phyloP scores from a whole-genome alignment of 805 yeast species.

The Ogataea paradorogensis region DNA sequence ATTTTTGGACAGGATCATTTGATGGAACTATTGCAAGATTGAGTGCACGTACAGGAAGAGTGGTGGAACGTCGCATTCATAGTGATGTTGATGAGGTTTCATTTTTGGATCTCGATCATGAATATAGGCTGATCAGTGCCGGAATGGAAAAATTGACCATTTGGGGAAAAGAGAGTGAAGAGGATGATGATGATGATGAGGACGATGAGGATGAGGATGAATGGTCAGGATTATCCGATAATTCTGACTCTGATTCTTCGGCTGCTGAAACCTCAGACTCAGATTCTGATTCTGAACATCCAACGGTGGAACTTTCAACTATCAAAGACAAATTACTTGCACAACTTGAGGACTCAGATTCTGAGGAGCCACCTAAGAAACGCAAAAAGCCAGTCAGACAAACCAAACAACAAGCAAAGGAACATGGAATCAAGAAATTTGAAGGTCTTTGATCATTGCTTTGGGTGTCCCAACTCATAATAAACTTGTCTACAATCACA shows the following conservation, averaged over 20 bases:
- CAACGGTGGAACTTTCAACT: constrained; percentile 24
- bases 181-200: constrained; percentile 8
- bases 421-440: constrained; percentile 63
- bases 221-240: constrained; percentile 16
- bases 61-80: constrained; percentile 66
- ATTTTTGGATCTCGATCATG: constrained; percentile 72
- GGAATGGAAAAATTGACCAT: constrained; percentile 80
- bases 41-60: constrained; percentile 60
- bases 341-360: constrained; percentile 26
- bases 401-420: constrained; percentile 47
- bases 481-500: constrained; percentile 77
- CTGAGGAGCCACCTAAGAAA: constrained; percentile 23
- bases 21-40: constrained; percentile 71
- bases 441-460: constrained; percentile 50
- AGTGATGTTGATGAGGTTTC: constrained; percentile 71
- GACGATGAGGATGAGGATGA: constrained; percentile 15
- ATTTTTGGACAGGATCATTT: constrained; percentile 76
- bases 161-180: constrained; percentile 47
- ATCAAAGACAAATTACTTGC: constrained; percentile 28
- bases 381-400: constrained; percentile 32
- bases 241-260: neutral
- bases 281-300: constrained; percentile 6
- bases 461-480: constrained; percentile 47
- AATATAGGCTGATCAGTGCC: constrained; percentile 74
- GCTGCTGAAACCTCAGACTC: neutral